Conservation (phyloP, 352 stramenopile species). For the Thalassiosira oceanica region DNA sequence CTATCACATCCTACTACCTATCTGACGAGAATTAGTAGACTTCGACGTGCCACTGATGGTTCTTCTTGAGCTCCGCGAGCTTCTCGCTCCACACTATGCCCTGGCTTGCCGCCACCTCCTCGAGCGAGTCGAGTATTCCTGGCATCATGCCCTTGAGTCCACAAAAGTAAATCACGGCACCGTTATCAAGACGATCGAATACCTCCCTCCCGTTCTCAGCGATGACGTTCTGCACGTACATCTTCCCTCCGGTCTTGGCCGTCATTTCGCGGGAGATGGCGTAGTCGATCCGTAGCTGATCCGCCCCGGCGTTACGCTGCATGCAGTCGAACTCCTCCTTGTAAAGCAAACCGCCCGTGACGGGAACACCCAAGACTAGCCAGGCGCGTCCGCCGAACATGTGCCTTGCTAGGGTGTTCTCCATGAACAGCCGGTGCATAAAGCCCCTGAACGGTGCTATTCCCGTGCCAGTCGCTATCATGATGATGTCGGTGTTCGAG, state of each 20-base stretch:
- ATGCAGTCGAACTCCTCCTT: conserved; percentile 80
- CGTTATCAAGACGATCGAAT: conserved; percentile 74
- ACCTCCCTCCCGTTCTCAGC: conserved; percentile 77
- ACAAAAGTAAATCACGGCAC: conserved; percentile 85
- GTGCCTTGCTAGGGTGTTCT: conserved; percentile 78
- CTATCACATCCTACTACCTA: too few relatives aligned
- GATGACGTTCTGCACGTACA: conserved; percentile 80
- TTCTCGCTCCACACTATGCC: conserved; percentile 76
- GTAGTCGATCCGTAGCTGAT: conserved; percentile 80
- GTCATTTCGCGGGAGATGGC: conserved; percentile 85
- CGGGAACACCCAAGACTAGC: conserved; percentile 84
- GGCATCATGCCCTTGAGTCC: conserved; percentile 88
- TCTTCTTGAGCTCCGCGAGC: conserved; percentile 81
- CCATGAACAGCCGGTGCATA: conserved; percentile 83
- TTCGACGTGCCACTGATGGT: conserved; percentile 86
- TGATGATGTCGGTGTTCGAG: conserved; percentile 81
- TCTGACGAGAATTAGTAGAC: conserved; percentile 78
- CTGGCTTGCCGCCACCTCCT: conserved; percentile 61
- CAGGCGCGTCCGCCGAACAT: conserved; percentile 78
- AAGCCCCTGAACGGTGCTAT: conserved; percentile 86
- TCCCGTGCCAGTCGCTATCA: conserved; percentile 85
- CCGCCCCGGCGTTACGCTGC: conserved; percentile 41
- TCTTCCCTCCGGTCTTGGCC: conserved; percentile 79
- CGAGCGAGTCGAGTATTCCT: conserved; percentile 79
- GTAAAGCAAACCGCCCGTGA: conserved; percentile 82